phyloP scores from a whole-genome alignment of 441 rosid genomes.

The Bruguiera hainesii region DNA sequence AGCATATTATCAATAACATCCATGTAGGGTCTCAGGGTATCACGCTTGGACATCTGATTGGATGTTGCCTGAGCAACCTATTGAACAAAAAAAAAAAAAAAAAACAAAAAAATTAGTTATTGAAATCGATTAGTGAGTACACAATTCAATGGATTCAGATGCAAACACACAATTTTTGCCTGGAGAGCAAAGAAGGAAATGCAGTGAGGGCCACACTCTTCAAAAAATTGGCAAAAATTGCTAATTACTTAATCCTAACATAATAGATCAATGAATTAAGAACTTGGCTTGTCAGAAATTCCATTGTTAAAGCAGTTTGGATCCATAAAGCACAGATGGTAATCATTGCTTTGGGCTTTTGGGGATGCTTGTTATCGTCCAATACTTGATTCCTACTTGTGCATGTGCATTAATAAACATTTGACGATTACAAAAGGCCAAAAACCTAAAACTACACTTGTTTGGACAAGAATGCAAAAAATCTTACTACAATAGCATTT shows the following conservation, averaged over 20 bases:
- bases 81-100: slow-evolving; percentile 16
- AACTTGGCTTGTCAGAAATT: too few species aligned
- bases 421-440: too few species aligned
- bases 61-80: slow-evolving; percentile 99
- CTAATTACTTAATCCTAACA: too few species aligned
- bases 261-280: too few species aligned
- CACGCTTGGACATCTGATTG: slow-evolving; percentile 97
- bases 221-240: not conserved
- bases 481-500: slow-evolving; percentile 92
- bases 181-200: not conserved
- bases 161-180: not conserved
- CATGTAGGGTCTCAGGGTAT: slow-evolving; percentile 96
- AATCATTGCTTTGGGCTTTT: not conserved
- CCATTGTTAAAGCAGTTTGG: too few species aligned
- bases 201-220: not conserved
- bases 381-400: not conserved
- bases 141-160: not conserved
- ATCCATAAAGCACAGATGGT: not conserved
- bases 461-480: not conserved
- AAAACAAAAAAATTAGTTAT: not conserved
- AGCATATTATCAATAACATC: slow-evolving; percentile 90
- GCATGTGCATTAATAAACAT: too few species aligned
- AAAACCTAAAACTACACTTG: not conserved
- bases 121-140: not conserved
- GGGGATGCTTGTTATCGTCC: not conserved